phyloP scores from a whole-genome alignment of 352 stramenopile genomes.

The Phytophthora sp. region DNA sequence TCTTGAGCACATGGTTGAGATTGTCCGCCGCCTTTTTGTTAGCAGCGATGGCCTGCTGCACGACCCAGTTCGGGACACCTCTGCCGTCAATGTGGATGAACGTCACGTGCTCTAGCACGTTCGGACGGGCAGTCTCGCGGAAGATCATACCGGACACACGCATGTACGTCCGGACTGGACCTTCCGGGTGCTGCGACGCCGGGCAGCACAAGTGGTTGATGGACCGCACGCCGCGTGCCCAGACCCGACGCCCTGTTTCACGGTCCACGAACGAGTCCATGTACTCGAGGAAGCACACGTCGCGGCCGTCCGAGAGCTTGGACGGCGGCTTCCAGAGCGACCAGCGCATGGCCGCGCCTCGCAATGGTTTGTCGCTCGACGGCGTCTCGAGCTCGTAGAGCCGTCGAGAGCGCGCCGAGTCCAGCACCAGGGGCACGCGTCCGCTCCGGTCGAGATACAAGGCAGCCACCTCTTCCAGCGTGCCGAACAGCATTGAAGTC shows the following conservation, averaged over 20 bases:
- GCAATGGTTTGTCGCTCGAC: slow-evolving; percentile 47
- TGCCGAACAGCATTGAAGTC: slow-evolving; percentile 54
- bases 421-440: slow-evolving; percentile 57
- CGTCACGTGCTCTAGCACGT: slow-evolving; percentile 61
- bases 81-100: slow-evolving; percentile 63
- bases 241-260: slow-evolving; percentile 60
- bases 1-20: slow-evolving; percentile 72
- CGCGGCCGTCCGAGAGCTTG: slow-evolving; percentile 55
- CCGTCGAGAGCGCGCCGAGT: slow-evolving; percentile 46
- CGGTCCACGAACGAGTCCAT: slow-evolving; percentile 76
- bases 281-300: slow-evolving; percentile 67
- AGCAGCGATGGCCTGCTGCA: slow-evolving; percentile 48
- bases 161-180: slow-evolving; percentile 57
- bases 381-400: slow-evolving; percentile 65
- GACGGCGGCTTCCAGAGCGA: slow-evolving; percentile 62
- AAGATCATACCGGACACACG: slow-evolving; percentile 66
- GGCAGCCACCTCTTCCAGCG: slow-evolving; percentile 65
- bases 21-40: slow-evolving; percentile 55
- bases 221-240: slow-evolving; percentile 70
- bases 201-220: slow-evolving; percentile 68
- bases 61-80: slow-evolving; percentile 52
- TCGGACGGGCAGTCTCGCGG: slow-evolving; percentile 58
- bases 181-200: slow-evolving; percentile 60
- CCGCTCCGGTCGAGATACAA: slow-evolving; percentile 57
- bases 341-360: slow-evolving; percentile 57